Evolutionary conservation across 2,329 filamentous ascomycete genomes (phyloP).

Genomic region (Alternaria sp.): DNA sequence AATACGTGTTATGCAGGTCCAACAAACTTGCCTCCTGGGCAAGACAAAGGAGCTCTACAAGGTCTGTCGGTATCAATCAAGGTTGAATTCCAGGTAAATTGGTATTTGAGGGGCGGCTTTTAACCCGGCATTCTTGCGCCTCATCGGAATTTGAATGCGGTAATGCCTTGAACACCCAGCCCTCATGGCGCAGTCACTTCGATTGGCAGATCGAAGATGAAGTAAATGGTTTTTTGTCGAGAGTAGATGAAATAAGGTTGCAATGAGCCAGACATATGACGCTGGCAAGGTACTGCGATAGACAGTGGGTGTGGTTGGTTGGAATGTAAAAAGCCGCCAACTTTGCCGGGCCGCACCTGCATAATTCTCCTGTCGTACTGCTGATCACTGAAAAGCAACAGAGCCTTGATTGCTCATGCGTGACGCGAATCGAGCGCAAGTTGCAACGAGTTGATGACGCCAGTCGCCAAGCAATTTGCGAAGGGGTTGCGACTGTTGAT

Average conservation of each 20-base stretch:
- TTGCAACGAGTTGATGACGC: not conserved
- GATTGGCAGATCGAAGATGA: not conserved
- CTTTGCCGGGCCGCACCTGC: constrained; percentile 9
- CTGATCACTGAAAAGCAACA: not conserved
- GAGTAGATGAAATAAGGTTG: not conserved
- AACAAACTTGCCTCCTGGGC: not conserved
- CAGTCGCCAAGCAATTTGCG: not conserved
- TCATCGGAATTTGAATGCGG: not conserved
- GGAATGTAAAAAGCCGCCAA: constrained; percentile 8
- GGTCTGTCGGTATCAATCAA: not conserved
- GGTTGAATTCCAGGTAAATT: not conserved
- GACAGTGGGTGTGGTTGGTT: not conserved
- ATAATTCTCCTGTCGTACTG: not conserved
- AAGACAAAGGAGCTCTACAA: not conserved
- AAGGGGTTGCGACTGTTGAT: not conserved
- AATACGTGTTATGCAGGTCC: not conserved
- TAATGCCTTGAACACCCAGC: not conserved
- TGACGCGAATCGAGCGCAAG: not conserved
- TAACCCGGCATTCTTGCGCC: not conserved
- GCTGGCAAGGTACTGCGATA: not conserved
- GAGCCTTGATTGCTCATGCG: not conserved
- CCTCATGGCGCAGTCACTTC: not conserved
- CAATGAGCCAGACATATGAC: constrained; percentile 1
- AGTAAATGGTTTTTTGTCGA: not conserved
- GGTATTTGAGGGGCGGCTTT: not conserved